Percentiles rank a stretch among this genome's conserved stretches.
These are phyloP conservation scores for Xylaria sp. DNA, from an alignment of 2,329 filamentous ascomycete species.

Conservation along the genomic window DNA sequence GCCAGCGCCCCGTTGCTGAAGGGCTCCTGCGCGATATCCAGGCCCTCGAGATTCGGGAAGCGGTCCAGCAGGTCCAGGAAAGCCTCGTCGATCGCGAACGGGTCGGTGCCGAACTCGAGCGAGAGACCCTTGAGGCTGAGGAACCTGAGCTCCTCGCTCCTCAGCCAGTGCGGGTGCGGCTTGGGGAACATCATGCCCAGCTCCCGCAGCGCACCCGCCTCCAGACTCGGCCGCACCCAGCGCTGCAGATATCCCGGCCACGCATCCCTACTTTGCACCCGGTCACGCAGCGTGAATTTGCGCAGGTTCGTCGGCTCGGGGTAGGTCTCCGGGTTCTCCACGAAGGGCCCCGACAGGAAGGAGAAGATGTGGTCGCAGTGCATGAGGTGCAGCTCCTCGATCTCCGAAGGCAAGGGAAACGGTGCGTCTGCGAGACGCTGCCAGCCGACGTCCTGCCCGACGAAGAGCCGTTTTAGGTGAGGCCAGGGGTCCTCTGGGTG, in stretches of 20 bases:
- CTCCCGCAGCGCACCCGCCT: conserved; percentile 42
- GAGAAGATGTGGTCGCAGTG: background rate
- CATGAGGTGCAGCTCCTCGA: conserved; percentile 36
- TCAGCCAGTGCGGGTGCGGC: conserved; percentile 40
- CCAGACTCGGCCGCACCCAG: conserved; percentile 40
- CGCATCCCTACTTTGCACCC: background rate
- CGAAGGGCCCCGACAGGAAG: conserved; percentile 8
- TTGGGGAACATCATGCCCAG: conserved; percentile 38
- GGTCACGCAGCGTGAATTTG: conserved; percentile 35
- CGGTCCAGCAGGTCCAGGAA: conserved; percentile 38
- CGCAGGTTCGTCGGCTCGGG: conserved; percentile 34
- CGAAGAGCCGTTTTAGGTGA: conserved; percentile 27
- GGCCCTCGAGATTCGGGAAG: conserved; percentile 44
- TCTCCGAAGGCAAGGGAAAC: conserved; percentile 9
- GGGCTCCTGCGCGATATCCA: conserved; percentile 43
- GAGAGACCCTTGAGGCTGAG: conserved; percentile 63
- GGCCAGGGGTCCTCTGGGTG: conserved; percentile 34
- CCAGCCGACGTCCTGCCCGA: conserved; percentile 18
- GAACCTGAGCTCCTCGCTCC: conserved; percentile 41
- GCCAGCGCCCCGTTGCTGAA: conserved; percentile 40
- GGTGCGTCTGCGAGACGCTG: background rate
- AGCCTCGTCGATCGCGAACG: conserved; percentile 32
- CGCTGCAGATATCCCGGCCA: conserved; percentile 23
- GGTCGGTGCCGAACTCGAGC: conserved; percentile 54
- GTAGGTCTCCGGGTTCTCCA: background rate